Conservation (phyloP, 192 early-diverging fungal species). For the Backusella sp. region DNA sequence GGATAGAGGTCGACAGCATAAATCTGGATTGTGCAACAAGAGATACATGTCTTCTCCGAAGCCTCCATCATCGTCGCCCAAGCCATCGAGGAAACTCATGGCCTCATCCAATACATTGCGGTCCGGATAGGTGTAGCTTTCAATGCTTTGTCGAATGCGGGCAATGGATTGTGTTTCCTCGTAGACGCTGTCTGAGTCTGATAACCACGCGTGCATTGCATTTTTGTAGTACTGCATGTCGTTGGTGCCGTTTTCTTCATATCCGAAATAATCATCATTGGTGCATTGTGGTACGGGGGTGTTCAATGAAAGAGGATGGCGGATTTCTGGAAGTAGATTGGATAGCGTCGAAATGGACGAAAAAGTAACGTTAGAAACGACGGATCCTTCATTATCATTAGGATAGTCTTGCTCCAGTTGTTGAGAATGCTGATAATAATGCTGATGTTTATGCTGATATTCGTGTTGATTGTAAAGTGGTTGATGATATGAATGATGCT, state of each 20-base stretch:
- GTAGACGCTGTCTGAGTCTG: neutral
- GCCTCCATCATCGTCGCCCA: conserved; percentile 2
- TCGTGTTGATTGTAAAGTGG: neutral
- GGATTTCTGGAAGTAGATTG: conserved; percentile 3
- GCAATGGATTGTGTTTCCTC: neutral
- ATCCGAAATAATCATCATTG: neutral
- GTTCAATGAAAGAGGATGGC: neutral
- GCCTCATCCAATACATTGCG: conserved; percentile 16
- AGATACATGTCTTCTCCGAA: conserved; percentile 14
- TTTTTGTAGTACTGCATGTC: conserved; percentile 1
- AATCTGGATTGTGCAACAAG: conserved; percentile 18
- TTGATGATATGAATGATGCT: neutral
- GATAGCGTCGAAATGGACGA: neutral
- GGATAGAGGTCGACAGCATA: conserved; percentile 6
- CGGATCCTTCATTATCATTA: neutral
- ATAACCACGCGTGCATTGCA: conserved; percentile 5
- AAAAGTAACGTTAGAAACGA: neutral
- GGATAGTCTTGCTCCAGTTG: neutral
- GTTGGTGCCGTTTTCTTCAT: neutral
- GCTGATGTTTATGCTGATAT: neutral
- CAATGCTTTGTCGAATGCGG: neutral
- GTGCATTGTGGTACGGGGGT: neutral
- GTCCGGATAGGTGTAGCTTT: neutral
- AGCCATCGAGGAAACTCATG: conserved; percentile 13
- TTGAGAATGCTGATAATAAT: neutral